These are phyloP conservation scores for Canavalia gladiata DNA, from an alignment of 306 rosid species.

Conservation along the genomic window DNA sequence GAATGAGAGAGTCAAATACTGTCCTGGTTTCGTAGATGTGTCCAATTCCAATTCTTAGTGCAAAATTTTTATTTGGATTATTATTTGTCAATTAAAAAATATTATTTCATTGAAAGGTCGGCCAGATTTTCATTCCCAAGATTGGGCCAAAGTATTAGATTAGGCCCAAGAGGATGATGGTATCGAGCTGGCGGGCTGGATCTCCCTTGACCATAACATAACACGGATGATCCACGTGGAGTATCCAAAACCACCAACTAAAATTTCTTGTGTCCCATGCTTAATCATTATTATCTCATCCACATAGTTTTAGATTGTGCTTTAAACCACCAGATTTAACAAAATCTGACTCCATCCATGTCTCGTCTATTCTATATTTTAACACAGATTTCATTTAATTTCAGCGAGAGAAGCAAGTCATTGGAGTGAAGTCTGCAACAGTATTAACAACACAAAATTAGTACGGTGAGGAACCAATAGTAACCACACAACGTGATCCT, in stretches of 20 bases:
- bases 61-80: too few relatives aligned
- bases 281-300: conserved; percentile 55
- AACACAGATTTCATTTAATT: background rate
- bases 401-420: background rate
- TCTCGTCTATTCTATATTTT: background rate
- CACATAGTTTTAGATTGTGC: conserved; percentile 47
- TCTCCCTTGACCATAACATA: background rate
- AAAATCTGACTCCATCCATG: conserved; percentile 21
- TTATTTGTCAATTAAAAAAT: too few relatives aligned
- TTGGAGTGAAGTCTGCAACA: background rate
- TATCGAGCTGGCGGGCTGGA: background rate
- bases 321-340: conserved; percentile 62
- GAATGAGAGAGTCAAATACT: background rate
- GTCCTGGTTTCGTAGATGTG: background rate
- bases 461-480: conserved; percentile 5
- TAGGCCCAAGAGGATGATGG: background rate
- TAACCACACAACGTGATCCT: conserved; percentile 43
- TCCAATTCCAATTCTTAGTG: background rate
- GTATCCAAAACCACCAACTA: conserved; percentile 54
- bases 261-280: conserved; percentile 50
- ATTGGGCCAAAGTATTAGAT: background rate
- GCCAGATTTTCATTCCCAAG: background rate
- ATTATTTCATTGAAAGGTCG: background rate
- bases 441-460: background rate
- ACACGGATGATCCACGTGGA: conserved; percentile 54